Evolutionary conservation across 805 yeast species (phyloP).

Genomic region (Starmerella potacharoeniae): DNA sequence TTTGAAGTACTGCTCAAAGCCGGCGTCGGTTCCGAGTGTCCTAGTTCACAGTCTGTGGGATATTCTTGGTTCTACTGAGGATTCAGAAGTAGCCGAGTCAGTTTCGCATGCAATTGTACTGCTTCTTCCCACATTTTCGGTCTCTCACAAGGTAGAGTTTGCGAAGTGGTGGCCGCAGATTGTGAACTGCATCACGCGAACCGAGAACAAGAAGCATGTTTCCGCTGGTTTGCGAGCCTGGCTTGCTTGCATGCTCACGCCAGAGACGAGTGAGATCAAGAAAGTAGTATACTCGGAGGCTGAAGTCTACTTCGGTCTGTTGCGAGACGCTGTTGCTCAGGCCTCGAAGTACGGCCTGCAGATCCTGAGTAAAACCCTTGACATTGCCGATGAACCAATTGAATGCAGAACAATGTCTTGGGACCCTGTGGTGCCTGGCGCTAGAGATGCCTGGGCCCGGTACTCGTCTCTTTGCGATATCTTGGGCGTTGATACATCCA

Average conservation of each 20-base stretch:
- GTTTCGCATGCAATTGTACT: constrained; percentile 6
- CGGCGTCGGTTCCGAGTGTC: neutral
- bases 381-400: constrained; percentile 27
- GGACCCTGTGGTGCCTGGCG: constrained; percentile 24
- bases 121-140: constrained; percentile 1
- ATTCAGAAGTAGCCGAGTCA: constrained; percentile 5
- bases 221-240: constrained; percentile 14
- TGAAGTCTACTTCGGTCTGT: constrained; percentile 5
- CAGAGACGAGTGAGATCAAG: neutral
- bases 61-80: constrained; percentile 10
- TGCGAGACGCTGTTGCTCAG: constrained; percentile 1
- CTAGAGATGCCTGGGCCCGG: constrained; percentile 51
- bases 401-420: constrained; percentile 36
- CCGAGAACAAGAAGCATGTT: constrained; percentile 5
- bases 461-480: constrained; percentile 68
- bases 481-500: constrained; percentile 69
- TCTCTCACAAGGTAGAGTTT: neutral
- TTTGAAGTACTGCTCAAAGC: constrained; percentile 6
- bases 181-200: neutral
- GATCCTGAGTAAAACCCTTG: constrained; percentile 50
- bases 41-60: constrained; percentile 1
- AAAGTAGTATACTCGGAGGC: neutral
- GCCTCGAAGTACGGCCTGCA: constrained; percentile 48
- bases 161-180: constrained; percentile 12
- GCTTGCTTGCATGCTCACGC: constrained; percentile 8